Base-by-base conservation (phyloP, 192 early-diverging fungal species). In the Coemansia sp. region DNA sequence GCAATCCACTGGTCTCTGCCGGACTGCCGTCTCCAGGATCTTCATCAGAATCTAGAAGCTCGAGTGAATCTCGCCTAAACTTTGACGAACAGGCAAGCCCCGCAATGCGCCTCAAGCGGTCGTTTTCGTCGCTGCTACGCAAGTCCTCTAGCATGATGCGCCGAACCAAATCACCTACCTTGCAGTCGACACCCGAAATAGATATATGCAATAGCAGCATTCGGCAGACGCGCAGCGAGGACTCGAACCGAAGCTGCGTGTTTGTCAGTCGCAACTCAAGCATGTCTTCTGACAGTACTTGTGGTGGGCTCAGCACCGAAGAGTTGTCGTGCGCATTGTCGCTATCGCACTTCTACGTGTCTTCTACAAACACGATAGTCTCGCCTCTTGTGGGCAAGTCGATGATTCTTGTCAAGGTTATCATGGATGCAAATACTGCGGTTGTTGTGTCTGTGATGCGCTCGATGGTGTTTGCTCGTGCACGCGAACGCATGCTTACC, bases 361-460 rank as follows among this genome's bases (percentile, higher is more conserved):
- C 57, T 24, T 22, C 50, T 12, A 41, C 41, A 11, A 67, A 65
- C 38, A 38, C 52, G 14, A 59, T 62, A 15, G 44, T 71, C 0
- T 65, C 69, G 34, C 55, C 69, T 27, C 69, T 78, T 14, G 55
- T 78, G n/a, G 62, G 75, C 34, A 71, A 71, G 59, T 78, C 75
- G 10, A 78, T 71, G 64, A 53, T 78, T 4, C 75, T 71, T 45
- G 52, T 78, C 48, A 78, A 78, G 48, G 75, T 71, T 4, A 17
- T 78, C 24, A 56, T 78, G 69, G 69, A 71, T 52, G 45, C 41
- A 3, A 40, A 41, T 24, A 67, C 41, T 17, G 45, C 46, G 3
- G 57, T 71, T 3, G 56, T 78, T 10, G 55, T 78, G 49, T 62
- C 75, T 10, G 64, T 78, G 65, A 25, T 64, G 50, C 69, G 62